phyloP scores from a whole-genome alignment of 1,284 basidiomycete genomes.

The Rhodotorula mucilaginosa region DNA sequence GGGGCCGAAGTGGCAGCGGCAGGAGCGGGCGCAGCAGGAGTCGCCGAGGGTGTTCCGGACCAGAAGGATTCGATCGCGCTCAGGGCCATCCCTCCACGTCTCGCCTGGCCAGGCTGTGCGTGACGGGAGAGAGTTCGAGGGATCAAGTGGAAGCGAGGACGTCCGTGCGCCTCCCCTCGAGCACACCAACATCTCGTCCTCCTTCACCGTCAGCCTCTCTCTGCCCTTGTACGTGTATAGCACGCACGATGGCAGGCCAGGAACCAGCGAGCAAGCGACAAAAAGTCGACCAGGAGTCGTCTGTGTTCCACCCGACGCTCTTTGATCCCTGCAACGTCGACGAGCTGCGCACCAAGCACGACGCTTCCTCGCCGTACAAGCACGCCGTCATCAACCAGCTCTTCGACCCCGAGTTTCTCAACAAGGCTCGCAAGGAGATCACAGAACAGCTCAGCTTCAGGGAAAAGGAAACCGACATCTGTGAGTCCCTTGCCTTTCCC shows the following conservation, averaged over 20 bases:
- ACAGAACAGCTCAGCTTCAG: conserved; percentile 83
- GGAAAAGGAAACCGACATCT: conserved; percentile 98
- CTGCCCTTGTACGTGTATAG: not conserved
- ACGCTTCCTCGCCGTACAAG: conserved; percentile 58
- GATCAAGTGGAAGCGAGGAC: too few relatives aligned
- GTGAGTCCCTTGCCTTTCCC: conserved; percentile 62
- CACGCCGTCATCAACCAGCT: conserved; percentile 78
- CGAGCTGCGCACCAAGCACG: conserved; percentile 60
- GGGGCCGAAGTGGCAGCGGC: not conserved
- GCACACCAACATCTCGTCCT: not conserved
- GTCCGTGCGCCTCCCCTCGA: not conserved
- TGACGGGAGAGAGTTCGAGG: not conserved
- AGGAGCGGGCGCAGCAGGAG: not conserved
- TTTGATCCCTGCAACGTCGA: conserved; percentile 61
- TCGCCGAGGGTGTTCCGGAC: not conserved
- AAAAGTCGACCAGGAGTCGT: conserved; percentile 3
- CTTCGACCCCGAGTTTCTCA: conserved; percentile 53
- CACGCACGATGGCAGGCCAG: not conserved
- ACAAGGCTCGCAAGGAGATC: conserved; percentile 51
- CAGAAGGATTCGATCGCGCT: conserved; percentile 3
- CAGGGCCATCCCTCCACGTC: not conserved
- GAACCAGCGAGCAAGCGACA: conserved; percentile 27
- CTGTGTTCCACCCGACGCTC: conserved; percentile 55
- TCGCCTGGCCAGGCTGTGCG: not conserved
- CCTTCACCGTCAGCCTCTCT: not conserved